Evolutionary conservation across 495 filamentous ascomycete species (phyloP).

Genomic region (Penicillium dipodomyicola): DNA sequence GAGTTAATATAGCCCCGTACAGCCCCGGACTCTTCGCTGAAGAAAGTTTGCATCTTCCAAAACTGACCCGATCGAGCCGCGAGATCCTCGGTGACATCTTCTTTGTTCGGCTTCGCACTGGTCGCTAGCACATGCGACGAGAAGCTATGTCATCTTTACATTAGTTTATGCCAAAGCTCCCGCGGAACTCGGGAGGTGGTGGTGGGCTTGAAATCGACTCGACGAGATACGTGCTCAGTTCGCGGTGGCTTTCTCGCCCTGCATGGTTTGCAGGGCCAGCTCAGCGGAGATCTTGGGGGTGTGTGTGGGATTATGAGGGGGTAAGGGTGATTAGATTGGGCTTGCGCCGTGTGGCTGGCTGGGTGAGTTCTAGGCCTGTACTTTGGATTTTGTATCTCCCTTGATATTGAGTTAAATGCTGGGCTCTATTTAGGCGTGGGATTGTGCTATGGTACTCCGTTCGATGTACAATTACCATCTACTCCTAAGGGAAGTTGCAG

Average conservation of each 20-base stretch:
- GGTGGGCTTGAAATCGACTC: slow-evolving; percentile 19
- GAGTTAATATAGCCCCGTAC: background rate
- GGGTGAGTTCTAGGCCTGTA: slow-evolving; percentile 2
- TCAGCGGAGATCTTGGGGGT: slow-evolving; percentile 4
- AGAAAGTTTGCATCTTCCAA: background rate
- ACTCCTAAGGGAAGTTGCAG: background rate
- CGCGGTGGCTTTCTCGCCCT: slow-evolving; percentile 8
- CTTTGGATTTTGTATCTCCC: background rate
- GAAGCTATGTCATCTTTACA: slow-evolving; percentile 23
- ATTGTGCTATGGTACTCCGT: background rate
- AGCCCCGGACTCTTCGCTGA: background rate
- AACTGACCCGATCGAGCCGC: background rate
- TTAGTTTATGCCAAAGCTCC: slow-evolving; percentile 26
- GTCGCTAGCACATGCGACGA: slow-evolving; percentile 27
- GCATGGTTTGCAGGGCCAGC: slow-evolving; percentile 9
- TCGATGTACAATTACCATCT: background rate
- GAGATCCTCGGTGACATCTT: background rate
- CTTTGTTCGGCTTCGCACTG: slow-evolving; percentile 15
- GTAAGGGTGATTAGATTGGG: background rate
- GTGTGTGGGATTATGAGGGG: background rate
- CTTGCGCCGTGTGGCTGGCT: background rate
- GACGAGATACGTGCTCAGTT: slow-evolving; percentile 30
- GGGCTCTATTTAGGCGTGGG: background rate
- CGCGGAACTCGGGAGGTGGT: slow-evolving; percentile 15
- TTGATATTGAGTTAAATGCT: background rate